Evolutionary conservation across 129 eudicot genomes (phyloP).

Genomic region (Helianthus tuberosus): DNA sequence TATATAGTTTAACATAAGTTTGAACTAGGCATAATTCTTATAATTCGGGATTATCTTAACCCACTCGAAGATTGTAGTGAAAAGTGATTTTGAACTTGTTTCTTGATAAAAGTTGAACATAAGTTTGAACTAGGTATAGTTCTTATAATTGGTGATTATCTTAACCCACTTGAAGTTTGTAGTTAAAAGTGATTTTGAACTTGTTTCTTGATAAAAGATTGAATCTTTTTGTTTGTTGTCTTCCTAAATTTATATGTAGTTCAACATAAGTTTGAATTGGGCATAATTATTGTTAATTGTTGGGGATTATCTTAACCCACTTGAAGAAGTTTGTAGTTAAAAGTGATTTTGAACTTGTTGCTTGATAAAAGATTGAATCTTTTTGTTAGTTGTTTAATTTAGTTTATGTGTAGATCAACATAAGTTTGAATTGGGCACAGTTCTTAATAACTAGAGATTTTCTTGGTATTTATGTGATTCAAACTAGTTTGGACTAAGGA

Average conservation of each 20-base stretch:
- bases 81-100: not conserved
- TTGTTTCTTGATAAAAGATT: too few relatives aligned
- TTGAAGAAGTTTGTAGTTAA: too few relatives aligned
- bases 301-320: not conserved
- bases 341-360: too few relatives aligned
- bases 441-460: not conserved
- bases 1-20: too few relatives aligned
- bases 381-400: not conserved
- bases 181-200: too few relatives aligned
- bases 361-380: too few relatives aligned
- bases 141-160: too few relatives aligned
- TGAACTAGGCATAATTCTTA: too few relatives aligned
- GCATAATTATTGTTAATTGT: not conserved
- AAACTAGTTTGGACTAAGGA: constrained; percentile 3
- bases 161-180: too few relatives aligned
- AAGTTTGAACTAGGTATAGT: too few relatives aligned
- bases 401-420: not conserved
- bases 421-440: constrained; percentile 2
- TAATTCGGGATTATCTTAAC: too few relatives aligned
- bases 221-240: not conserved
- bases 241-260: not conserved
- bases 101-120: not conserved
- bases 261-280: not conserved
- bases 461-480: not conserved
- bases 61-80: not conserved